Evolutionary conservation across 73 alveolate genomes (phyloP).

Genomic region (Effrenium voratum): DNA sequence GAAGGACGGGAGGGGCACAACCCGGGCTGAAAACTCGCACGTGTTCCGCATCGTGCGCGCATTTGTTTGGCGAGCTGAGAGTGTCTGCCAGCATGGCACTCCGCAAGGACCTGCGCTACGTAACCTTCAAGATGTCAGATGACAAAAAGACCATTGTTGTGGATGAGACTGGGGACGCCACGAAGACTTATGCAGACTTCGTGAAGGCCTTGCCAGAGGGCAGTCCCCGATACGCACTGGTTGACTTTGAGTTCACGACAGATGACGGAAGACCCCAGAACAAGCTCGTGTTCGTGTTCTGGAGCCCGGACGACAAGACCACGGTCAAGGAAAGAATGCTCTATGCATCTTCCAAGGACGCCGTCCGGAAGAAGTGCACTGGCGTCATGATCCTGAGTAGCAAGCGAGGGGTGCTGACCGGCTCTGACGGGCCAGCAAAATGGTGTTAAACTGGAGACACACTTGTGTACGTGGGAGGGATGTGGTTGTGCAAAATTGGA

Average conservation of each 20-base stretch:
- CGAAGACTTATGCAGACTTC: neutral
- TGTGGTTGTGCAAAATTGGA: no score
- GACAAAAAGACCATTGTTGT: neutral
- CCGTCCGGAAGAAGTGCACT: constrained; percentile 17
- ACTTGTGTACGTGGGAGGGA: no score
- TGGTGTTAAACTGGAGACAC: no score
- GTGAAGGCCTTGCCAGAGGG: neutral
- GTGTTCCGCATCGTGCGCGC: no score
- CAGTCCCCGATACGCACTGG: constrained; percentile 9
- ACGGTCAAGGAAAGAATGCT: constrained; percentile 46
- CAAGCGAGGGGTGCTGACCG: no score
- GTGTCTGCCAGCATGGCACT: no score
- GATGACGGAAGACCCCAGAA: constrained; percentile 47
- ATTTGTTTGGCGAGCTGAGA: no score
- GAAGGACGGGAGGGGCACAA: constrained; percentile 34
- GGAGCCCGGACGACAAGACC: constrained; percentile 17
- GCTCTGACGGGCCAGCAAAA: no score
- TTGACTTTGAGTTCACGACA: constrained; percentile 14
- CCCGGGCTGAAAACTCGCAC: no score
- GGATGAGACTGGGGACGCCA: constrained; percentile 36
- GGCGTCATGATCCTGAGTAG: no score
- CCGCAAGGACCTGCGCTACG: no score
- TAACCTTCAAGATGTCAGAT: constrained; percentile 50
- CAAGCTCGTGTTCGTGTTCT: constrained; percentile 34
- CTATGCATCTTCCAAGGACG: constrained; percentile 49